Evolutionary conservation across 768 basidiomycete genomes (phyloP), one percentile per base, ranked within the genome.

Genomic region (Naganishia vishniacii): DNA sequence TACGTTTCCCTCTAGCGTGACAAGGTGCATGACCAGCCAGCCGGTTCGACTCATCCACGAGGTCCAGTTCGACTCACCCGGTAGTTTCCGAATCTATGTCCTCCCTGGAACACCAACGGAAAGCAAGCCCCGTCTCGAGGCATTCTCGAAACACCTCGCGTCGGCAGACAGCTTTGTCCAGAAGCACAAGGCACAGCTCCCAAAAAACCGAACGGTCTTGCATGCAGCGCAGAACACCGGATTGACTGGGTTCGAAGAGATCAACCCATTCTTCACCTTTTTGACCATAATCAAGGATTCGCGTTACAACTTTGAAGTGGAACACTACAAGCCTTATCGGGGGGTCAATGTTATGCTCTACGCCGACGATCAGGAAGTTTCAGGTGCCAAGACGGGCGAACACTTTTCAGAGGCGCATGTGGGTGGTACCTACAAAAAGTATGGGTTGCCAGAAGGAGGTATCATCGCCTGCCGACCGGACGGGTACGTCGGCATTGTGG

Each of bases 391-490:
- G 65, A 45, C 62, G 23, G 65, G 65, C 15, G 61, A 67, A 8
- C 31, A 34, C 11, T 45, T 44, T 16, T 58, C 48, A 4, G 51
- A 67, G n/a, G 31, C 25, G 7, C 49, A 37, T 18, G 65, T 67
- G 5, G 65, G 65, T 23, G 65, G 65, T 28, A 29, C 65, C 6
- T 53, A 67, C 46, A 59, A 56, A 23, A 67, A 67, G 65, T 67
- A 62, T 37, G 65, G 65, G 32, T 46, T 67, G 15, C 48, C 61
- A 11, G 53, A 67, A 16, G 76, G 76, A 9, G 69, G 65, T n/a
- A 73, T 77, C 65, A 67, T 77, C 59, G 72, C 72, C 26, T 74
- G 76, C 46, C 65, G 76, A 31, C 76, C 76, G 1, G 76, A 77
- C 64, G 76, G 76, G 1, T 77, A 77, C 67, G 74, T 76, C 48